These are phyloP conservation scores for Chlorella sorokiniana DNA, from an alignment of 139 green algal genomes.

Conservation along the genomic window DNA sequence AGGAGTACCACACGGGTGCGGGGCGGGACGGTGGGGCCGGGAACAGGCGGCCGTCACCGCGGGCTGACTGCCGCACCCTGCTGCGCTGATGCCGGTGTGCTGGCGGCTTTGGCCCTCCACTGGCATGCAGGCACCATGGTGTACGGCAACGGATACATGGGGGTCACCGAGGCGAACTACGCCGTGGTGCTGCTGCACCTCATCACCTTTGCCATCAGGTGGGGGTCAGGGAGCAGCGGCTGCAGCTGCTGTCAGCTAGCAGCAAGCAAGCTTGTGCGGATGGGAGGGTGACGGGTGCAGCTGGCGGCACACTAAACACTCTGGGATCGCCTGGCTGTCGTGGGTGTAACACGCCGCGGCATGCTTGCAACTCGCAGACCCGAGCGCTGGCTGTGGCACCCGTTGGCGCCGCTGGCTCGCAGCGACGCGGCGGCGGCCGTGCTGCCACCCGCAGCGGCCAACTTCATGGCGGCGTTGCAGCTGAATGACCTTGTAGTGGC, in stretches of 20 bases:
- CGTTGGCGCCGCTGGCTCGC: slow-evolving; percentile 10
- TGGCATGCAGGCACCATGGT: slow-evolving; percentile 66
- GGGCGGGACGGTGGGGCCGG: not conserved
- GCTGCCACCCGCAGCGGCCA: not conserved
- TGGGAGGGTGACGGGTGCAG: too few species aligned
- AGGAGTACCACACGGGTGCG: slow-evolving; percentile 89
- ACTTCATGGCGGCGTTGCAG: slow-evolving; percentile 5
- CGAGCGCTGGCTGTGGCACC: slow-evolving; percentile 17
- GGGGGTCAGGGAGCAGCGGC: too few species aligned
- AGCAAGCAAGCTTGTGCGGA: too few species aligned
- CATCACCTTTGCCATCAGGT: slow-evolving; percentile 38
- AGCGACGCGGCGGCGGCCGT: not conserved
- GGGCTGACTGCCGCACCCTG: not conserved
- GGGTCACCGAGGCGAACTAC: slow-evolving; percentile 89
- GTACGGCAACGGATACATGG: slow-evolving; percentile 84
- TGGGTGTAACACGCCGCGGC: not conserved
- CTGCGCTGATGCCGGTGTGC: not conserved
- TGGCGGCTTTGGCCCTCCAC: not conserved
- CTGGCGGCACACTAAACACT: too few species aligned
- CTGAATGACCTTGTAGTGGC: slow-evolving; percentile 30
- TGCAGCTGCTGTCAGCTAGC: too few species aligned
- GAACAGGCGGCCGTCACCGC: too few species aligned
- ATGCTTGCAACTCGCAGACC: not conserved
- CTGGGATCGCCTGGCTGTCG: not conserved
- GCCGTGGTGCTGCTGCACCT: slow-evolving; percentile 68